Conservation (phyloP, 2,329 filamentous ascomycete genomes). For the Chaetomiaceae sp. region DNA sequence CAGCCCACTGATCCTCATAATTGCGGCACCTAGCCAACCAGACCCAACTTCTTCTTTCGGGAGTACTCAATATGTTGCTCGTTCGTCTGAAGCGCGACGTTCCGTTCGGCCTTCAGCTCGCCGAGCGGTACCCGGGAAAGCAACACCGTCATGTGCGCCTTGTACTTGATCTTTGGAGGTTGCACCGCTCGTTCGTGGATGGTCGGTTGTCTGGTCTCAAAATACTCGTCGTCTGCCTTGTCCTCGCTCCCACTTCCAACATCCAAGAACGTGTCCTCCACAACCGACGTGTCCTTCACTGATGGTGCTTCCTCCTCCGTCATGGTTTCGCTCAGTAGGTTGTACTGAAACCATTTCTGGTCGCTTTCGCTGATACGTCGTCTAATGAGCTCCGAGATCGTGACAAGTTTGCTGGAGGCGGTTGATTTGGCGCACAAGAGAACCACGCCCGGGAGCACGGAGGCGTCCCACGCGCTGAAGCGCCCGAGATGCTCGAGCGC, state of each 20-base stretch:
- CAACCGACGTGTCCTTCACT: conserved; percentile 20
- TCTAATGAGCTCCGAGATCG: conserved; percentile 60
- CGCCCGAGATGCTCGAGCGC: conserved; percentile 40
- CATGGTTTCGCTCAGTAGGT: conserved; percentile 46
- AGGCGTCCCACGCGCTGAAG: conserved; percentile 23
- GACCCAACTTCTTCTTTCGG: conserved; percentile 22
- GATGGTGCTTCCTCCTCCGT: conserved; percentile 26
- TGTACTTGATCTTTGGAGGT: conserved; percentile 36
- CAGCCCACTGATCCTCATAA: no score
- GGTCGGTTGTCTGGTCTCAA: conserved; percentile 50
- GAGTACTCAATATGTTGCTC: conserved; percentile 25
- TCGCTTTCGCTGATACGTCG: conserved; percentile 44
- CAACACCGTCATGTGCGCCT: conserved; percentile 55
- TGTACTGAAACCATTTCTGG: conserved; percentile 51
- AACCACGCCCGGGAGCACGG: conserved; percentile 31
- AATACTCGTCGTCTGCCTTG: conserved; percentile 38
- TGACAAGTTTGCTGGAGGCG: conserved; percentile 60
- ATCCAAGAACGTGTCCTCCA: conserved; percentile 40
- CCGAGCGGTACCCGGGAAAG: conserved; percentile 49
- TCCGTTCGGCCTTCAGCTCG: conserved; percentile 46
- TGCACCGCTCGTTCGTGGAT: conserved; percentile 48
- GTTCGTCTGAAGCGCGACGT: conserved; percentile 43
- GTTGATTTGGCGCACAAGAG: conserved; percentile 45
- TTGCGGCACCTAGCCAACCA: conserved; percentile 9
- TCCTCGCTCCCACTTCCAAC: conserved; percentile 19